These are phyloP conservation scores for Massospora cicadina DNA, from an alignment of 371 early-diverging fungal genomes.

Conservation along the genomic window DNA sequence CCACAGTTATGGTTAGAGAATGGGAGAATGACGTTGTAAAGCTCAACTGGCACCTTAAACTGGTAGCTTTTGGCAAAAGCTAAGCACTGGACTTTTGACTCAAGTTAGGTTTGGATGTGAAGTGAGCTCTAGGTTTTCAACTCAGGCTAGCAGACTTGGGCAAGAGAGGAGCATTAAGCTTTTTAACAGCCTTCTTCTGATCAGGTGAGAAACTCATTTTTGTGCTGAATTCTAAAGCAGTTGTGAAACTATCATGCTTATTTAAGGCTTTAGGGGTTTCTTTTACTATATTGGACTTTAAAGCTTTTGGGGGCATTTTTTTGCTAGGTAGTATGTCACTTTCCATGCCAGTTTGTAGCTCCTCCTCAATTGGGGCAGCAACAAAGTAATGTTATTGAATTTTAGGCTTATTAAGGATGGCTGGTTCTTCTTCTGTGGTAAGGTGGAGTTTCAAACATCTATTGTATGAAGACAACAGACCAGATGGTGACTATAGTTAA, in stretches of 20 bases:
- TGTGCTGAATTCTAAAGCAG: neutral
- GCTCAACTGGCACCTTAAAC: neutral
- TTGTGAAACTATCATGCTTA: neutral
- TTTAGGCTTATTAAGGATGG: too few species aligned
- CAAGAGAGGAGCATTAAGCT: neutral
- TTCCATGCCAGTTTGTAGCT: too few species aligned
- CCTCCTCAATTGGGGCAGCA: too few species aligned
- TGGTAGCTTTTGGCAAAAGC: too few species aligned
- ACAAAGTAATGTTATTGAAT: too few species aligned
- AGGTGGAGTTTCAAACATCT: too few species aligned
- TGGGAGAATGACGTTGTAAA: neutral
- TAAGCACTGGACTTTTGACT: neutral
- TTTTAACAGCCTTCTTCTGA: neutral
- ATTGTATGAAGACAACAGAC: too few species aligned
- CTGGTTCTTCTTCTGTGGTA: too few species aligned
- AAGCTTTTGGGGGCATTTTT: neutral
- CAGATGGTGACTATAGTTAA: too few species aligned
- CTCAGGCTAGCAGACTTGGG: neutral
- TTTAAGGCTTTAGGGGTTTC: too few species aligned
- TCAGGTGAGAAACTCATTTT: neutral
- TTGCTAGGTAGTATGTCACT: neutral
- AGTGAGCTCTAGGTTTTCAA: neutral
- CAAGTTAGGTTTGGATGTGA: conserved; percentile 1
- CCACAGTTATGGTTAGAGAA: neutral
- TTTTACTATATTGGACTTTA: neutral